Conservation (phyloP, 1,284 basidiomycete genomes). For the Coniophora puteana region DNA sequence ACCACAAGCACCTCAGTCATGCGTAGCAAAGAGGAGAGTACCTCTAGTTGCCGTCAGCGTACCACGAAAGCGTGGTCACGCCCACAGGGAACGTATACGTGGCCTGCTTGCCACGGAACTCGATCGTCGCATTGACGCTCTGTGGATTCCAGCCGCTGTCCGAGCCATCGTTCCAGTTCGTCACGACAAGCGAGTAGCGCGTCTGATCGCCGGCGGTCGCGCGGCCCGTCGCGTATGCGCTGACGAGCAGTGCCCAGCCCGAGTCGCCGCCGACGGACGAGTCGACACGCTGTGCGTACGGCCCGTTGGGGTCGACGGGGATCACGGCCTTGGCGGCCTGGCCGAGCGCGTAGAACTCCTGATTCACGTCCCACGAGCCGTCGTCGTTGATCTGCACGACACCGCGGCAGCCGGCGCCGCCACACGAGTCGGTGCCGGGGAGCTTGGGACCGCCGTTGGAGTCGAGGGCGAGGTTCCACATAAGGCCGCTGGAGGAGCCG, state of each 20-base stretch:
- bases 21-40: too few relatives aligned
- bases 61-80: constrained; percentile 29
- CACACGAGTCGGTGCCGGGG: constrained; percentile 35
- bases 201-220: constrained; percentile 34
- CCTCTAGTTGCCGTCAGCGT: too few relatives aligned
- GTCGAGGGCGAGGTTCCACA: constrained; percentile 39
- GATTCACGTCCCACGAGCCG: constrained; percentile 35
- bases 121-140: constrained; percentile 23
- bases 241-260: constrained; percentile 36
- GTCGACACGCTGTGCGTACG: constrained; percentile 38
- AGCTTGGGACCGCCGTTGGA: constrained; percentile 35
- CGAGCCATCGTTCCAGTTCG: constrained; percentile 27
- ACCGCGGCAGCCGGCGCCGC: constrained; percentile 34
- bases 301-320: constrained; percentile 38
- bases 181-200: constrained; percentile 36
- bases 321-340: constrained; percentile 40
- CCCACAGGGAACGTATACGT: constrained; percentile 28
- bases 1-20: too few relatives aligned
- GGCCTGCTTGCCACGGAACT: constrained; percentile 24
- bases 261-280: constrained; percentile 33
- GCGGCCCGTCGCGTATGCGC: constrained; percentile 38
- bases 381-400: constrained; percentile 37
- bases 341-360: constrained; percentile 42
- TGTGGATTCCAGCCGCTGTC: constrained; percentile 21
- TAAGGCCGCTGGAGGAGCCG: constrained; percentile 29